A percentile compares a stretch with the other conserved stretches of the same genome.
These are phyloP conservation scores for Cicer yamashitae DNA, from an alignment of 306 rosid species.

Conservation along the genomic window DNA sequence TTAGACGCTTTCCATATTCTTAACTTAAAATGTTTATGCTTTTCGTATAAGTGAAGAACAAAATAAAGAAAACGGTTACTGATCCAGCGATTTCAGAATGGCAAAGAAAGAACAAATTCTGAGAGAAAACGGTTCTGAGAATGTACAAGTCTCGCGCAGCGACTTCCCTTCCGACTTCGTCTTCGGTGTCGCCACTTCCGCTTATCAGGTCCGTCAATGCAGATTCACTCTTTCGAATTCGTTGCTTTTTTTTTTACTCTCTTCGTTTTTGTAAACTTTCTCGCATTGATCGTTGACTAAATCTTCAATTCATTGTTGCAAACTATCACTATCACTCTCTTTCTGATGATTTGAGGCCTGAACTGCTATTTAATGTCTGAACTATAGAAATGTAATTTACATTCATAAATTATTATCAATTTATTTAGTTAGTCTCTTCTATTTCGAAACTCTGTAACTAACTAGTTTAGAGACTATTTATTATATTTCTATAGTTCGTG, in stretches of 20 bases:
- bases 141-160: slow-evolving; percentile 54
- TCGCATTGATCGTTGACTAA: background rate
- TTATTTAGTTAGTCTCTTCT: too few relatives aligned
- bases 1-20: too few relatives aligned
- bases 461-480: too few relatives aligned
- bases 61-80: background rate
- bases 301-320: background rate
- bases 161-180: slow-evolving; percentile 83
- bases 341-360: background rate
- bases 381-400: too few relatives aligned
- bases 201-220: slow-evolving; percentile 70
- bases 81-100: slow-evolving; percentile 44
- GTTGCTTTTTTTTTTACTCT: background rate
- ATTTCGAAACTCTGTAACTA: too few relatives aligned
- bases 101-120: slow-evolving; percentile 50
- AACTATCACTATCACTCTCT: background rate
- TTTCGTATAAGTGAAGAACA: background rate
- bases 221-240: background rate
- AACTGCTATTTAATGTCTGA: too few relatives aligned
- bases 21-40: too few relatives aligned
- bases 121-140: slow-evolving; percentile 35
- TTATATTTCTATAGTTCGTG: too few relatives aligned
- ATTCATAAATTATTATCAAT: too few relatives aligned
- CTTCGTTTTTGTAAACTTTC: background rate
- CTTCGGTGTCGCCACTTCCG: slow-evolving; percentile 89